A percentile compares a stretch with the other conserved stretches of the same genome.
Evolutionary conservation across 371 early-diverging fungal species (phyloP).

Genomic region (Sporodiniella umbellata): DNA sequence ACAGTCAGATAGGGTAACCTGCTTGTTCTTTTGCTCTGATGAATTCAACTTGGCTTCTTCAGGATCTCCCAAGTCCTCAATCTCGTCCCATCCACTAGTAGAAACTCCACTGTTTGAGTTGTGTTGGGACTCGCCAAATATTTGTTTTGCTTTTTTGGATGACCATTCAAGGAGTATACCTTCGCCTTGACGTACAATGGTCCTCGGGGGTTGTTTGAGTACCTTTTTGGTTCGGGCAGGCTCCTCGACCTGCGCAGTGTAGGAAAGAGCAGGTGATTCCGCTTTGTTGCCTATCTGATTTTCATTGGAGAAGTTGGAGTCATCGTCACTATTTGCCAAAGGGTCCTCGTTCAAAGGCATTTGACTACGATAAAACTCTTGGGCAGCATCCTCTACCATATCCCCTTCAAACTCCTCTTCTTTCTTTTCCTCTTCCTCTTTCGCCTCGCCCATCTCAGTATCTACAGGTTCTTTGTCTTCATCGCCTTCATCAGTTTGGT

Average conservation of each 20-base stretch:
- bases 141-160: constrained; percentile 20
- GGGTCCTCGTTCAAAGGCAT: not conserved
- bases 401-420: constrained; percentile 7
- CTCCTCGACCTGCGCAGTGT: not conserved
- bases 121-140: constrained; percentile 22
- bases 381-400: constrained; percentile 18
- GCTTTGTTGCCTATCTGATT: not conserved
- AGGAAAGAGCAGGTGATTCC: not conserved
- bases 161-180: constrained; percentile 29
- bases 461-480: constrained; percentile 3
- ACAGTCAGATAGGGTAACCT: constrained; percentile 70
- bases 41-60: constrained; percentile 9
- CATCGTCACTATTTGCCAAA: not conserved
- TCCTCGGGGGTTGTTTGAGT: constrained; percentile 17
- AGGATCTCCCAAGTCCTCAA: constrained; percentile 23
- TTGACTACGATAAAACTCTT: not conserved
- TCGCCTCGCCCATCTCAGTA: constrained; percentile 14
- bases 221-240: not conserved
- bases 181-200: constrained; percentile 43
- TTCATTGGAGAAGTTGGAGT: not conserved
- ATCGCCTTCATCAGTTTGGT: constrained; percentile 2
- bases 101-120: constrained; percentile 9
- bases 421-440: not conserved
- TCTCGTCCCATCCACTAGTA: constrained; percentile 26
- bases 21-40: constrained; percentile 9